These are phyloP conservation scores for Tulasnella sp. DNA, from an alignment of 768 basidiomycete genomes.

Conservation along the genomic window DNA sequence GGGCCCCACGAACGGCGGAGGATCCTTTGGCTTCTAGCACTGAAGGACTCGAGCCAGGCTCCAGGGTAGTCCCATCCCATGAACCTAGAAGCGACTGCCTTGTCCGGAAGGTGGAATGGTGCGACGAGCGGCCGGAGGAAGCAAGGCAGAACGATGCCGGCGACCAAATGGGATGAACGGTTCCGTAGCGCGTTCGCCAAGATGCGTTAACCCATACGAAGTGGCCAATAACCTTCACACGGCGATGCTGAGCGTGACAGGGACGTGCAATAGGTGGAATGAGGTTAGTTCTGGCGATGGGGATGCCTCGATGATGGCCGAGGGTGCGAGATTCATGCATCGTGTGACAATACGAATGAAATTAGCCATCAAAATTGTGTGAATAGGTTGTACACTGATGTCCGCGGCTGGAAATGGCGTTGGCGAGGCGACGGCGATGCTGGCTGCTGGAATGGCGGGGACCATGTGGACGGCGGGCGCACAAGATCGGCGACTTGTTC, in stretches of 20 bases:
- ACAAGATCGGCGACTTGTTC: neutral
- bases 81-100: neutral
- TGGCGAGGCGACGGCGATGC: neutral
- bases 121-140: neutral
- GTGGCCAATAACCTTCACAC: neutral
- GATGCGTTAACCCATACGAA: neutral
- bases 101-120: neutral
- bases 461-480: neutral
- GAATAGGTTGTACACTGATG: neutral
- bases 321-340: neutral
- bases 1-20: neutral
- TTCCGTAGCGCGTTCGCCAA: neutral
- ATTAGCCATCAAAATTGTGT: neutral
- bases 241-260: neutral
- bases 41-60: neutral
- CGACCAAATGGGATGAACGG: neutral
- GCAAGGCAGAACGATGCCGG: neutral
- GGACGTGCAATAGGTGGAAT: neutral
- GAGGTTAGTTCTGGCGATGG: neutral
- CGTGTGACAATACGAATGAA: neutral
- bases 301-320: neutral
- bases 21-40: neutral
- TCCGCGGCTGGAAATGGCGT: neutral
- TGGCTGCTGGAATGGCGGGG: neutral
- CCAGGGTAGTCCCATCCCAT: neutral